Evolutionary conservation across 2,329 filamentous ascomycete species (phyloP), one percentile per base, ranked within the genome.

Genomic region (Xylariales sp.): DNA sequence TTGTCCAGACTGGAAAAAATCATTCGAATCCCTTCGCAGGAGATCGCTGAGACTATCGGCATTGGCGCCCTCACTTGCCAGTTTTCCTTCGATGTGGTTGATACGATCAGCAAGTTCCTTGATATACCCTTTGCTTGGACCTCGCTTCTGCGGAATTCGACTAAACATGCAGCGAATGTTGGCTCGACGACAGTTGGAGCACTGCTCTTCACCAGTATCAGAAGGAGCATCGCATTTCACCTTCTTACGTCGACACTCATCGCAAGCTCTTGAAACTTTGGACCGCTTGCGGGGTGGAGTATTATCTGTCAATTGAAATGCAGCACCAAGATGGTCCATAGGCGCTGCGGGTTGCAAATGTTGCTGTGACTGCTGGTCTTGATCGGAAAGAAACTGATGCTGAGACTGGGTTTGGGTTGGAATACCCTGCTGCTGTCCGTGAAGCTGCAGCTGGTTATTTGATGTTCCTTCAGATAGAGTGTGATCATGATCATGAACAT

Each of bases 41-140:
- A 65, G 47, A 19, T 74, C 70, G 14, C 45, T 47, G n/a, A 74
- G 60, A n/a, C 64, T 59, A 37, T 70, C 67, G 38, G 67, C 62
- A 28, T 59, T 67, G 40, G 61, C 53, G 28, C 52, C 63, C 42
- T 76, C 72, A 7, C 66, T 70, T 28, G 74, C 76, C 40, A 93
- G 78, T 55, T 88, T 85, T 47, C 83, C 85, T 57, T 95, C 89
- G 31, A 95, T 82, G 29, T 78, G 83, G 51, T 90, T 81, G 42
- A 95, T 80, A 18, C 89, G 74, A 55, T 95, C 88, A 17, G 88
- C 88, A 16, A 95, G 74, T 59, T 95, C 88, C 57, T 94, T 95
- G 59, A 95, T 95, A 52, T 95, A 95, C 74, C 89, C 89, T 74
- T 95, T 95, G 56, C 85, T 93, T 3, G 89, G 88, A 2, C 89